Evolutionary conservation across 768 basidiomycete genomes (phyloP), one percentile per base, ranked within the genome.

Genomic region (Fibroporia radiculosa): DNA sequence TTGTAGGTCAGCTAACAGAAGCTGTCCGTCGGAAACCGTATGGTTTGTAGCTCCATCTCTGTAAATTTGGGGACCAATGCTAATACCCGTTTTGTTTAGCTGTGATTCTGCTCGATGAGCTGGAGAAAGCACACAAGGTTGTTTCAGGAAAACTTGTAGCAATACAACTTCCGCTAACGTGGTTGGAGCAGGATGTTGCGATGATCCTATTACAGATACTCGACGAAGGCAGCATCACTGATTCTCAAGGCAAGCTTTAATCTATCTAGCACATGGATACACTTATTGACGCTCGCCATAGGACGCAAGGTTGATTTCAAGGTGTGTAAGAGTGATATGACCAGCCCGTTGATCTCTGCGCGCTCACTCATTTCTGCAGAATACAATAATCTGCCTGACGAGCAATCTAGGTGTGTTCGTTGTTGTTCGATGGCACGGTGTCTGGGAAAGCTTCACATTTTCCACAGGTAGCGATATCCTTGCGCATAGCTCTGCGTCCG

Each of bases 121-220:
- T 82, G 18, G 78, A 80, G 62, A 82, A 82, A 57, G 92, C 91
- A 0, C 92, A 93, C 65, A 90, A 89, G 67, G 79, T 78, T 50
- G 23, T 23, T 42, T n/a, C n/a, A n/a, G n/a, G n/a, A n/a, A n/a
- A n/a, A n/a, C n/a, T n/a, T n/a, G n/a, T n/a, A n/a, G n/a, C n/a
- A n/a, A n/a, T n/a, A n/a, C n/a, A n/a, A n/a, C n/a, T n/a, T n/a
- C n/a, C n/a, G n/a, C n/a, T n/a, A n/a, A n/a, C n/a, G n/a, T n/a
- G n/a, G n/a, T n/a, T n/a, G n/a, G n/a, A n/a, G n/a, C 40, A 78
- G 77, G 91, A 93, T 56, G 89, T 96, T 20, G 75, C 87, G 1
- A 86, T 93, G 80, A 88, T 93, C 49, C 69, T 95, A 16, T 71
- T 95, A 2, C 92, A 95, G 60, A 85, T 96, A 36, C 73, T 96